Evolutionary conservation across 1,284 basidiomycete genomes (phyloP).

Genomic region (Ganoderma multipileum): DNA sequence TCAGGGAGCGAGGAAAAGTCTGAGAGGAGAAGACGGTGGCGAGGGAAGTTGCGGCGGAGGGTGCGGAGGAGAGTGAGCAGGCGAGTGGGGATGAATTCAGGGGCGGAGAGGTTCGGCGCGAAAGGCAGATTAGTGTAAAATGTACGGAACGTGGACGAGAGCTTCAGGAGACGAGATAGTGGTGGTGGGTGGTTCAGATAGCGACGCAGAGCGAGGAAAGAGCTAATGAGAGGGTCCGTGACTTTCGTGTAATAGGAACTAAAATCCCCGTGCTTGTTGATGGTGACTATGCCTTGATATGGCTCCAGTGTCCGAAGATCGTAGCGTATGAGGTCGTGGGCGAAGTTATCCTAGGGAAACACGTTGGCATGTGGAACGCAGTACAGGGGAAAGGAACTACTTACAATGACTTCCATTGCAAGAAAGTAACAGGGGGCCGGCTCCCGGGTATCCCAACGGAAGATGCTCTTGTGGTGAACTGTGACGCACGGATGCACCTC

Average conservation of each 20-base stretch:
- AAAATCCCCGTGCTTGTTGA: conserved; percentile 88
- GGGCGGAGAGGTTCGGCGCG: conserved; percentile 88
- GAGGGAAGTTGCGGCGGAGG: conserved; percentile 87
- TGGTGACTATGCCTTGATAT: conserved; percentile 84
- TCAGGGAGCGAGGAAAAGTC: conserved; percentile 94
- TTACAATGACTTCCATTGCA: conserved; percentile 93
- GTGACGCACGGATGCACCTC: conserved; percentile 67
- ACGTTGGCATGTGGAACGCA: background rate
- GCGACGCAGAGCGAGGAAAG: conserved; percentile 72
- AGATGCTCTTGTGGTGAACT: conserved; percentile 85
- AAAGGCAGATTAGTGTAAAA: conserved; percentile 80
- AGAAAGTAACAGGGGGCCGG: conserved; percentile 91
- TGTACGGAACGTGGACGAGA: conserved; percentile 61
- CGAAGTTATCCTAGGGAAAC: conserved; percentile 86
- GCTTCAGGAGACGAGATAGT: conserved; percentile 64
- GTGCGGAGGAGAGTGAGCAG: conserved; percentile 87
- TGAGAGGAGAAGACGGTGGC: conserved; percentile 90
- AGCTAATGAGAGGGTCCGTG: conserved; percentile 83
- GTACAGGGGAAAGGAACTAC: conserved; percentile 38
- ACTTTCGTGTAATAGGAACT: conserved; percentile 86
- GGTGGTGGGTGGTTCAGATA: conserved; percentile 61
- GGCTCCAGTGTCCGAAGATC: conserved; percentile 81
- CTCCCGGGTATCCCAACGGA: conserved; percentile 84
- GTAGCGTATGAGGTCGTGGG: conserved; percentile 95
- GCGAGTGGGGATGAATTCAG: conserved; percentile 94